Conservation (phyloP, 306 rosid species). For the Parietaria judaica region DNA sequence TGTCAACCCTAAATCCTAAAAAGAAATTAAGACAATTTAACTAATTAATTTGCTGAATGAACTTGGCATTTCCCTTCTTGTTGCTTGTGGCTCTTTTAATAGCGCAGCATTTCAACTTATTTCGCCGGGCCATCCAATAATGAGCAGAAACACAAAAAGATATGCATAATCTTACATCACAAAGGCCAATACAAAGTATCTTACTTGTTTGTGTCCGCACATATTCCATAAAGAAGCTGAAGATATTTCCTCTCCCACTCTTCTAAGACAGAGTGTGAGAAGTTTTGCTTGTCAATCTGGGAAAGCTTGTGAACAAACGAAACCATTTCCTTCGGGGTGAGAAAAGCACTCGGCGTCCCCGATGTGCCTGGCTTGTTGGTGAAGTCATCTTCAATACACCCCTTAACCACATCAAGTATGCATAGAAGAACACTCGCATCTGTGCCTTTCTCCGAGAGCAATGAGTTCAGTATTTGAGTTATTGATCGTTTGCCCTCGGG, state of each 20-base stretch:
- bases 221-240: conserved; percentile 74
- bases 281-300: conserved; percentile 76
- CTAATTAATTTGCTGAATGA: no score
- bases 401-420: conserved; percentile 93
- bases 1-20: no score
- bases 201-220: conserved; percentile 85
- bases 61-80: no score
- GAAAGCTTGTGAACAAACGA: conserved; percentile 96
- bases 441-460: conserved; percentile 88
- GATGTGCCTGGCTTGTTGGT: conserved; percentile 63
- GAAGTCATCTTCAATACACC: conserved; percentile 91
- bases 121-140: no score
- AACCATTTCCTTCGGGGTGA: conserved; percentile 76
- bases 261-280: conserved; percentile 51
- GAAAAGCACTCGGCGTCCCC: conserved; percentile 51
- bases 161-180: no score
- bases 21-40: no score
- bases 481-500: conserved; percentile 75
- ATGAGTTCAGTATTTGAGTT: conserved; percentile 75
- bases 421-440: conserved; percentile 92
- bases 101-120: no score
- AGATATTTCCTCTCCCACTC: conserved; percentile 93
- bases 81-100: no score
- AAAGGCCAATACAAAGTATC: conserved; percentile 21
- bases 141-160: no score